phyloP scores from a whole-genome alignment of 2,329 filamentous ascomycete genomes.

The Venturia nashicola region DNA sequence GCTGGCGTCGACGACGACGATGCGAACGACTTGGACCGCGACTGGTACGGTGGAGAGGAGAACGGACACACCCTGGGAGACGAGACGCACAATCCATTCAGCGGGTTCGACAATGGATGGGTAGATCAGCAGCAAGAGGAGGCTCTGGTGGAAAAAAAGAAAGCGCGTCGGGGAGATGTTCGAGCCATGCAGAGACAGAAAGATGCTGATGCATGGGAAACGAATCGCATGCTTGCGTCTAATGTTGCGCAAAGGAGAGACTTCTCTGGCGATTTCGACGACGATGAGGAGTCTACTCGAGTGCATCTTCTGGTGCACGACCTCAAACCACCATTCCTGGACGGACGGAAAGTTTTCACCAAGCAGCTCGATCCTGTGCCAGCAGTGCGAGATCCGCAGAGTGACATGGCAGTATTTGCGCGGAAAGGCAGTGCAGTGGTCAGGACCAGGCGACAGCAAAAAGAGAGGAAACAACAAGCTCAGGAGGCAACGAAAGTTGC shows the following conservation, averaged over 20 bases:
- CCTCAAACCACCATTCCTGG: slow-evolving; percentile 83
- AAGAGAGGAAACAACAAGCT: slow-evolving; percentile 85
- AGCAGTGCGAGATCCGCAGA: slow-evolving; percentile 84
- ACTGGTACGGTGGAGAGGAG: slow-evolving; percentile 88
- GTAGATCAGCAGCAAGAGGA: slow-evolving; percentile 66
- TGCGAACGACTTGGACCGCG: slow-evolving; percentile 65
- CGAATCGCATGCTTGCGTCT: slow-evolving; percentile 94
- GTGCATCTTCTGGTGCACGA: slow-evolving; percentile 91
- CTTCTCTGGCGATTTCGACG: slow-evolving; percentile 68
- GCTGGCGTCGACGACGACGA: slow-evolving; percentile 54
- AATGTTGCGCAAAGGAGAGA: slow-evolving; percentile 86
- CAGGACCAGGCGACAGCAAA: slow-evolving; percentile 78
- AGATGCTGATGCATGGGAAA: slow-evolving; percentile 97
- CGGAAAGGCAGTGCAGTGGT: slow-evolving; percentile 90
- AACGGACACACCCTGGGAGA: slow-evolving; percentile 78
- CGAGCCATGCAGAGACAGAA: slow-evolving; percentile 58
- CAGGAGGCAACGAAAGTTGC: slow-evolving; percentile 89
- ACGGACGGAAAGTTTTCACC: slow-evolving; percentile 91
- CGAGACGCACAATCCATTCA: slow-evolving; percentile 86
- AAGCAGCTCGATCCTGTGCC: slow-evolving; percentile 94
- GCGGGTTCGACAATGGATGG: slow-evolving; percentile 57
- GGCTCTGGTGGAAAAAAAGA: slow-evolving; percentile 68
- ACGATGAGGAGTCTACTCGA: slow-evolving; percentile 81
- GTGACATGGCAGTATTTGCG: slow-evolving; percentile 97
- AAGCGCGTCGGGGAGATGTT: slow-evolving; percentile 48